Evolutionary conservation across 2,329 filamentous ascomycete species (phyloP).

Genomic region (Alternaria atra): DNA sequence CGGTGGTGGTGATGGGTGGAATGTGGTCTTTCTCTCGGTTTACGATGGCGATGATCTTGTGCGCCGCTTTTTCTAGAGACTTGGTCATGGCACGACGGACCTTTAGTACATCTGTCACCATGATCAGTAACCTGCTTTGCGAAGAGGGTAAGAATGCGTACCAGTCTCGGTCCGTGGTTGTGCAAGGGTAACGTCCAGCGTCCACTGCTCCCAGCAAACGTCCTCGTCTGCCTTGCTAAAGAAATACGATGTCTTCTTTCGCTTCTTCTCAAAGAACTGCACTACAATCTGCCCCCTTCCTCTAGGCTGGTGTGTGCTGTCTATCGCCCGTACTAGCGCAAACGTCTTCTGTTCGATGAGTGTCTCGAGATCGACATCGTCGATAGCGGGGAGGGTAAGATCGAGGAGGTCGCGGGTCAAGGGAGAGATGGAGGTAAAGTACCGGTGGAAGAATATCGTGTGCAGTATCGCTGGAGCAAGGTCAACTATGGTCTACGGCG

Average conservation of each 20-base stretch:
- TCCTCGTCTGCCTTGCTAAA: constrained; percentile 86
- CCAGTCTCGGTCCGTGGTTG: constrained; percentile 88
- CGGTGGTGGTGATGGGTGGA: constrained; percentile 91
- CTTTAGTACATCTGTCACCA: constrained; percentile 78
- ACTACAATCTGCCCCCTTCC: constrained; percentile 82
- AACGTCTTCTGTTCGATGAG: constrained; percentile 89
- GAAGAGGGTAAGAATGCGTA: constrained; percentile 54
- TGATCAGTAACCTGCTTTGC: constrained; percentile 10
- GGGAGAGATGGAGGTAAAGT: constrained; percentile 87
- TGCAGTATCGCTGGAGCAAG: constrained; percentile 78
- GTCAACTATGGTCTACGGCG: constrained; percentile 20
- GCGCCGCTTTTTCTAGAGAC: constrained; percentile 82
- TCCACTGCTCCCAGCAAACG: constrained; percentile 97
- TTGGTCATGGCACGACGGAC: constrained; percentile 91
- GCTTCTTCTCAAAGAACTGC: constrained; percentile 93
- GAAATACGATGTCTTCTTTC: constrained; percentile 73
- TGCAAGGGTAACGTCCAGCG: constrained; percentile 89
- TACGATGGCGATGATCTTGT: constrained; percentile 89
- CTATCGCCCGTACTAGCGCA: constrained; percentile 77
- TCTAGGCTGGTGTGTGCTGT: constrained; percentile 65
- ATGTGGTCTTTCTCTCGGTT: constrained; percentile 95
- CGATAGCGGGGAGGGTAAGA: constrained; percentile 86
- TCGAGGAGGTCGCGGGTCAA: constrained; percentile 89
- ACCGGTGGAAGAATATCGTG: constrained; percentile 98
- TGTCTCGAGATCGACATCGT: constrained; percentile 89